Evolutionary conservation across 805 yeast genomes (phyloP), one percentile per base, ranked within the genome.

Genomic region (Yamadazyma laniorum): DNA sequence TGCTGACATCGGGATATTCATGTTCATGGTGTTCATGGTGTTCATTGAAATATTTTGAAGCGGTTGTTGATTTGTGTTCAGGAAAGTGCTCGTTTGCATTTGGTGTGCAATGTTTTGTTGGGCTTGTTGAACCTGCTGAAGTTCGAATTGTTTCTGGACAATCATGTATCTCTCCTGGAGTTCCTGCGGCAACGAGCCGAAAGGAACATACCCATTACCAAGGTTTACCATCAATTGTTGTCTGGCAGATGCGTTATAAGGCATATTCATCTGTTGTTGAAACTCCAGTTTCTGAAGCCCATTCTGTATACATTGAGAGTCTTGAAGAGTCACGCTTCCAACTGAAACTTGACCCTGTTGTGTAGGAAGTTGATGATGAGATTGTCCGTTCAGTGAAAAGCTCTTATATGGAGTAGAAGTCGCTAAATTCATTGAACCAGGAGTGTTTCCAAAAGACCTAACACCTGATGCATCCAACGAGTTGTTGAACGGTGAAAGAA

Each of bases 201-300:
- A 49, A 7, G 56, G 55, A 7, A 49, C 49, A 23, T 40, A 50
- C 5, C 55, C 54, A 32, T 40, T 50, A 2, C 53, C 55, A 11
- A 49, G 30, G 31, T 52, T 52, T 11, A 46, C 55, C 53, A 52
- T 49, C 37, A 51, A 31, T 36, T 49, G 52, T 23, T 43, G 50
- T 8, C 39, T 33, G 15, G 9, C 18, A 16, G 32, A 6, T 4
- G 25, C 29, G 23, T 29, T 26, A 18, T 12, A 34, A 9, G n/a
- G 15, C 35, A 34, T 18, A 4, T 18, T 14, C 23, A 21, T 21
- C 6, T 21, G 23, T 6, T 9, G 6, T 21, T 21, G 23, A 7
- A 9, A 21, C 9, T 21, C 23, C n/a, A n/a, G 23, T 6, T 9
- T 21, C 9, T 21, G 23, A 7, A 9, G 9, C 9, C 9, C 23